Evolutionary conservation across 768 basidiomycete genomes (phyloP).

Genomic region (Amanita phalloides): DNA sequence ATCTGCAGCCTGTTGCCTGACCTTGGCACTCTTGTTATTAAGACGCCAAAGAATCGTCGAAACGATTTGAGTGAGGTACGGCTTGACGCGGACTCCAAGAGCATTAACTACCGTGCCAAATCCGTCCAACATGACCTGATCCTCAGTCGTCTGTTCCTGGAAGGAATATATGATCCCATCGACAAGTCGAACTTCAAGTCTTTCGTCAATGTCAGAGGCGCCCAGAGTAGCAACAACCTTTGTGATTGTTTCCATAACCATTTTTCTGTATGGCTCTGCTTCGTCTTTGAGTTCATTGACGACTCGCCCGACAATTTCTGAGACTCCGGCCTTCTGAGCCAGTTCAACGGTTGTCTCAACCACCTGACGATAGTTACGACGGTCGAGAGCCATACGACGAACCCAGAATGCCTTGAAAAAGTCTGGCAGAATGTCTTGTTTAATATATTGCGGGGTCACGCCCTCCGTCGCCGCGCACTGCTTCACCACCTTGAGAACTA

Average conservation of each 20-base stretch:
- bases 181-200: conserved; percentile 86
- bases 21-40: conserved; percentile 99
- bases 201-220: conserved; percentile 96
- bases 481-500: conserved; percentile 97
- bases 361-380: conserved; percentile 92
- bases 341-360: conserved; percentile 99
- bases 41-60: conserved; percentile 98
- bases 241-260: conserved; percentile 99
- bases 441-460: conserved; percentile 92
- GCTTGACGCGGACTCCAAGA: conserved; percentile 92
- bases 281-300: conserved; percentile 90
- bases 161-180: conserved; percentile 99
- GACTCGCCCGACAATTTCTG: conserved; percentile 86
- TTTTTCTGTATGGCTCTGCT: conserved; percentile 90
- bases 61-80: conserved; percentile 97
- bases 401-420: conserved; percentile 99
- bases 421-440: conserved; percentile 95
- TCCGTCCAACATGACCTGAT: conserved; percentile 98
- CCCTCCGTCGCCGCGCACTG: conserved; percentile 98
- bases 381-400: conserved; percentile 92
- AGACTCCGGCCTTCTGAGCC: conserved; percentile 92
- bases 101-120: conserved; percentile 98
- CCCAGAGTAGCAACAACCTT: conserved; percentile 90
- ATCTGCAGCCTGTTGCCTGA: conserved; percentile 98
- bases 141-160: conserved; percentile 99